A percentile compares a stretch with the other conserved stretches of the same genome.
Evolutionary conservation across 2,329 filamentous ascomycete genomes (phyloP).

Genomic region (Fusarium sp.): DNA sequence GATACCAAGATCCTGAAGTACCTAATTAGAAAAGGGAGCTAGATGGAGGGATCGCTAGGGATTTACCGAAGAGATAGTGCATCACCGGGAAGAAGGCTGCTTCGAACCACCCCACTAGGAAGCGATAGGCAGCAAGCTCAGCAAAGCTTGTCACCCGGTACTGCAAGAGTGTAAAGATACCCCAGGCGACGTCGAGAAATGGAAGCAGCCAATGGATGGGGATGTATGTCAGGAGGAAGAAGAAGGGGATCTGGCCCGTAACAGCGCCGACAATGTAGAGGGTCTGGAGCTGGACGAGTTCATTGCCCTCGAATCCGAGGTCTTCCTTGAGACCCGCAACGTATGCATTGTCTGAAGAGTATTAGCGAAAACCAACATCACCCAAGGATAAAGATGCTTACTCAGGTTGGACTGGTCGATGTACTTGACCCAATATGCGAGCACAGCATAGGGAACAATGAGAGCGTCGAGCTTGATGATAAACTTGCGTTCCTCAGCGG

Average conservation of each 20-base stretch:
- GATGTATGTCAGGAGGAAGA: constrained; percentile 64
- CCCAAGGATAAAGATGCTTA: background rate
- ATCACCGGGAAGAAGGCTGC: constrained; percentile 59
- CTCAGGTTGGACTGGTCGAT: constrained; percentile 48
- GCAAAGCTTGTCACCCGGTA: constrained; percentile 65
- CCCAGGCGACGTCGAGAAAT: constrained; percentile 68
- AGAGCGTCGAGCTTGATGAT: constrained; percentile 68
- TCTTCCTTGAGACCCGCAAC: constrained; percentile 69
- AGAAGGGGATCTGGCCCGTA: constrained; percentile 66
- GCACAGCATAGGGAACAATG: constrained; percentile 54
- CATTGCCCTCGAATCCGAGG: constrained; percentile 65
- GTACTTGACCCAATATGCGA: constrained; percentile 49
- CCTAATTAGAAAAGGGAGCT: background rate
- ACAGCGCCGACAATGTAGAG: constrained; percentile 65
- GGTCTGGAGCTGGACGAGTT: constrained; percentile 70
- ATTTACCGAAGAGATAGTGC: constrained; percentile 53
- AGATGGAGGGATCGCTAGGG: background rate
- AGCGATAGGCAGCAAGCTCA: constrained; percentile 68
- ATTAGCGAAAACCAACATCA: background rate
- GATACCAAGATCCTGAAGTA: constrained; percentile 64
- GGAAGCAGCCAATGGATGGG: constrained; percentile 68
- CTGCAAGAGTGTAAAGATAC: constrained; percentile 70
- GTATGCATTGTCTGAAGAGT: constrained; percentile 66
- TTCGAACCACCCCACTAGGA: constrained; percentile 70
- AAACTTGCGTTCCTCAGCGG: constrained; percentile 31